These are phyloP conservation scores for Isabelozyma gotoi DNA, from an alignment of 805 yeast genomes.

Conservation along the genomic window DNA sequence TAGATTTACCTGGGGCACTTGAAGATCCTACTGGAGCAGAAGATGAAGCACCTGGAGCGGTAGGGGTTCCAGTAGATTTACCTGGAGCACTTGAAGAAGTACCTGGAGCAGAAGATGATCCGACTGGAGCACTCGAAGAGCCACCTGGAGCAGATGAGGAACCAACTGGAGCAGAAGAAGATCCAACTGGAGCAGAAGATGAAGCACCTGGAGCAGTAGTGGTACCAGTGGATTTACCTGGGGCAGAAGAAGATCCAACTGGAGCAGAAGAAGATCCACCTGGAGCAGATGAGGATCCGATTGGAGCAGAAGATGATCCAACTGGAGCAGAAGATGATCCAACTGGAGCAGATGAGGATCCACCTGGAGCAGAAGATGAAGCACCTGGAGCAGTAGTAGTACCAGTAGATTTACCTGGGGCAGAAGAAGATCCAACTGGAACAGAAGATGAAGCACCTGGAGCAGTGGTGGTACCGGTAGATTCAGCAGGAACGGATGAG, in stretches of 20 bases:
- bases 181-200: constrained; percentile 1
- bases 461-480: neutral
- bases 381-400: constrained; percentile 1
- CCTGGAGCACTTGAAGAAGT: constrained; percentile 1
- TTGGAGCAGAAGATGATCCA: neutral
- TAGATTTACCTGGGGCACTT: no score
- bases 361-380: constrained; percentile 1
- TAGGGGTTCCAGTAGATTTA: neutral
- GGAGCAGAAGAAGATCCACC: neutral
- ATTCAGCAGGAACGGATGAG: constrained; percentile 6
- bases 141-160: constrained; percentile 1
- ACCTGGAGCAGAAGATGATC: neutral
- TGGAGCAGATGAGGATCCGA: neutral
- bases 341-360: neutral
- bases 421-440: no score
- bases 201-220: constrained; percentile 1
- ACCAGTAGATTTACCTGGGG: neutral
- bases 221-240: neutral
- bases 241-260: no score
- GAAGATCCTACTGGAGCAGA: constrained; percentile 2
- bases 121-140: neutral
- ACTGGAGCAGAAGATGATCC: constrained; percentile 1
- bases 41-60: constrained; percentile 1
- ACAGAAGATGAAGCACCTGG: neutral
- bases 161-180: neutral